Conservation (phyloP, 306 rosid genomes). For the Cicer bijugum region DNA sequence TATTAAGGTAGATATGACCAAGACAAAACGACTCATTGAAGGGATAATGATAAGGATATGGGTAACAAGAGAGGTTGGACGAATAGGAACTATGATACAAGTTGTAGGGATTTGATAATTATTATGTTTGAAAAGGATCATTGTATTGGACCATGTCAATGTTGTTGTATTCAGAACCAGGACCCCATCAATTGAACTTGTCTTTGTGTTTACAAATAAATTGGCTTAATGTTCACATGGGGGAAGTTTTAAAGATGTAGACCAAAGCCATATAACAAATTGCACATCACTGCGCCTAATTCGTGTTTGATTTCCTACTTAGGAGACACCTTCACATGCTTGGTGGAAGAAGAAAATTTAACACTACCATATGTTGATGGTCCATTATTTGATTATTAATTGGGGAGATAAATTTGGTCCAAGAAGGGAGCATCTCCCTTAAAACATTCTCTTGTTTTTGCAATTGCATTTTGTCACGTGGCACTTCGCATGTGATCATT, state of each 20-base stretch:
- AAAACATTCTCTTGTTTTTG: conserved; percentile 52
- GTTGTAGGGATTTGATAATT: conserved; percentile 37
- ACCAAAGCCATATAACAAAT: conserved; percentile 57
- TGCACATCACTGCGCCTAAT: conserved; percentile 35
- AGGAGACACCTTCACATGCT: conserved; percentile 66
- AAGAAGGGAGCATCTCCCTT: conserved; percentile 40
- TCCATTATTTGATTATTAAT: conserved; percentile 36
- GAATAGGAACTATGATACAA: conserved; percentile 38
- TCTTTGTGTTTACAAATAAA: conserved; percentile 40
- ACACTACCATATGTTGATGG: conserved; percentile 36
- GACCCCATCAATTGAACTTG: conserved; percentile 47
- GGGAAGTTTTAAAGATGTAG: conserved; percentile 32
- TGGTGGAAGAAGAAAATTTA: conserved; percentile 39
- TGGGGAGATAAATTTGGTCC: conserved; percentile 27
- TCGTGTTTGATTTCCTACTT: conserved; percentile 52
- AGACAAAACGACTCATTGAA: neutral
- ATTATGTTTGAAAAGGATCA: conserved; percentile 27
- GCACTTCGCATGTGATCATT: conserved; percentile 39
- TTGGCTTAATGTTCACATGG: conserved; percentile 55
- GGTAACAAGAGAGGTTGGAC: conserved; percentile 35
- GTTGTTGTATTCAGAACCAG: conserved; percentile 52
- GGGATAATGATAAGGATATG: conserved; percentile 27
- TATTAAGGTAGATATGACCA: neutral
- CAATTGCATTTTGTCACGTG: conserved; percentile 31
- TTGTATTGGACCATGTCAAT: conserved; percentile 44